phyloP scores from a whole-genome alignment of 345 rosid genomes.

The Garcia nutans region DNA sequence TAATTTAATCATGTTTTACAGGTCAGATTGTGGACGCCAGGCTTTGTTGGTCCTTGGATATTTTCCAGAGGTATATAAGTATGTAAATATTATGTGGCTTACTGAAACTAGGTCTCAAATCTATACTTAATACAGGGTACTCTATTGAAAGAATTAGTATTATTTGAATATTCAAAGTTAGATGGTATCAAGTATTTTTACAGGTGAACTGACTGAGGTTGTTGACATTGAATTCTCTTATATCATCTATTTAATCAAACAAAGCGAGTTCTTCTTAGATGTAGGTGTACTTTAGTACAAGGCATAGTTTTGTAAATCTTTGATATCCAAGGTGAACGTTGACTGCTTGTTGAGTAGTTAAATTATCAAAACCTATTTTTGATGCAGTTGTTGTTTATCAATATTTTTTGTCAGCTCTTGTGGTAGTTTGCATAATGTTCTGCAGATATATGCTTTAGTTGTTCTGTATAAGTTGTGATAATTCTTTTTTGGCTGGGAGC shows the following conservation, averaged over 20 bases:
- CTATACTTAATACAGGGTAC: constrained; percentile 9
- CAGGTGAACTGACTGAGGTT: background rate
- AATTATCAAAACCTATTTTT: background rate
- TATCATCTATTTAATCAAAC: background rate
- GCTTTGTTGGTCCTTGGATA: constrained; percentile 74
- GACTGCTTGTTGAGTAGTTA: background rate
- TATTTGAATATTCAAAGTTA: constrained; percentile 8
- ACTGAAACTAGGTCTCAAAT: constrained; percentile 3
- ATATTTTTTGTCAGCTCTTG: background rate
- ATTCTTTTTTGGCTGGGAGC: constrained; percentile 5
- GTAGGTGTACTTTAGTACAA: background rate
- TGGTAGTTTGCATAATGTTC: background rate
- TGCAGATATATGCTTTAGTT: background rate
- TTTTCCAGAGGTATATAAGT: constrained; percentile 78
- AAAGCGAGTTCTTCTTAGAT: background rate
- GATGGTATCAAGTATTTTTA: background rate
- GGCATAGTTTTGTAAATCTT: background rate
- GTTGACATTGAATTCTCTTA: background rate
- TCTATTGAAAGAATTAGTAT: constrained; percentile 15
- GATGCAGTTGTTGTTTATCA: background rate
- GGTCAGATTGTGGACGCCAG: constrained; percentile 94
- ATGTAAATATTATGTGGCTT: background rate
- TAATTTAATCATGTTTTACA: constrained; percentile 37
- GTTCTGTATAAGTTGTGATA: background rate
- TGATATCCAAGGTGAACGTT: background rate